Evolutionary conservation across 2,329 filamentous ascomycete species (phyloP), one percentile per base, ranked within the genome.

Genomic region (Sporothrix humicola): DNA sequence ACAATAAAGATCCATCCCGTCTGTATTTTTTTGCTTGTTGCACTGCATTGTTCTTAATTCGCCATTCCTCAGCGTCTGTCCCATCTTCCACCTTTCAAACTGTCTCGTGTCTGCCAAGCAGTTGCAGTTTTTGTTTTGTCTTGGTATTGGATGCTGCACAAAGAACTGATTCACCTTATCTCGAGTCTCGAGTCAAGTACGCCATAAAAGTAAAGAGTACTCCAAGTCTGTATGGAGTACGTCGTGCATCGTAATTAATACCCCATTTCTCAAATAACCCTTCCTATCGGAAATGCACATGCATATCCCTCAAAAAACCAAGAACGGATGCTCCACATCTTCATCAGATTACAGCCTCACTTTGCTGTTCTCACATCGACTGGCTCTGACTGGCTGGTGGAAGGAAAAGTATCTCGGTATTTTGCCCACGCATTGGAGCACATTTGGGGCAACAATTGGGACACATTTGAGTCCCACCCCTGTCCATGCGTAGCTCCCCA

Each of bases 401-500:
- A n/a, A n/a, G n/a, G 26, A 48, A 61, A 48, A 20, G 20, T 26
- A 48, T 26, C n/a, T 66, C 42, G 42, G 69, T 61, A 50, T 37
- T 71, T 71, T 50, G 44, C 54, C 10, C 20, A 3, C 52, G 10
- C n/a, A 13, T 8, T 23, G 31, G 31, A 7, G 31, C 31, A 37
- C 31, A 37, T 31, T 31, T 31, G 31, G 31, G 31, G 31, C 31
- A n/a, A 31, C 31, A 31, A 31, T 31, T 31, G 31, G 31, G 31
- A 31, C 31, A 31, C 31, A 31, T 37, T 37, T 37, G 31, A 13
- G 31, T 13, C 12, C 69, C 31, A 69, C 59, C 26, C 50, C 26
- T 44, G 31, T 56, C 65, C 48, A 44, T 42, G 31, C 15, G 23
- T 31, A 54, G 65, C 66, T 23, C 66, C 66, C 66, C 48, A 5